These are phyloP conservation scores for Macrolepiota fuliginosa DNA, from an alignment of 768 basidiomycete species.

Conservation along the genomic window DNA sequence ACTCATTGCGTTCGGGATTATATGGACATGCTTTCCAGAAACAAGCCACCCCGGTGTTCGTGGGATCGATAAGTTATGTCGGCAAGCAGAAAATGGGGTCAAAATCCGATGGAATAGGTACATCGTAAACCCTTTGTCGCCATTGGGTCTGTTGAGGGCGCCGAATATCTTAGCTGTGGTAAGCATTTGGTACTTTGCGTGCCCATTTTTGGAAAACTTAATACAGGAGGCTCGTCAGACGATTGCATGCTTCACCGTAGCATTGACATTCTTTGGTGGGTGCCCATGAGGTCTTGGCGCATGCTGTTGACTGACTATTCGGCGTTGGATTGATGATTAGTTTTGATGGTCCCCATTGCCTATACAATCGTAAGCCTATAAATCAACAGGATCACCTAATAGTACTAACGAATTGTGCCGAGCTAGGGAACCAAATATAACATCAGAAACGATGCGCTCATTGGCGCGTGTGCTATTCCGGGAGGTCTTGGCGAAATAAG, in stretches of 20 bases:
- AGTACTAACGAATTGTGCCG: conserved; percentile 18
- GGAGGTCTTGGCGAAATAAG: conserved; percentile 59
- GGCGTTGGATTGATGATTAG: conserved; percentile 19
- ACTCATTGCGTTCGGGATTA: conserved; percentile 33
- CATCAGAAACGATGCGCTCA: conserved; percentile 53
- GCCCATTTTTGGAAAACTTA: not conserved
- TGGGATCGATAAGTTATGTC: conserved; percentile 45
- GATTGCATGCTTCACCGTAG: conserved; percentile 22
- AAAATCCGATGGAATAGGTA: conserved; percentile 25
- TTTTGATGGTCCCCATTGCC: conserved; percentile 58
- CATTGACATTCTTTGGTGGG: conserved; percentile 38
- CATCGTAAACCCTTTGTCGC: conserved; percentile 53
- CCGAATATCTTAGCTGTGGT: conserved; percentile 58
- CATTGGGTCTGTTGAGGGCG: conserved; percentile 46
- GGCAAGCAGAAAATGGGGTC: conserved; percentile 9
- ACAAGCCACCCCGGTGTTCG: conserved; percentile 59
- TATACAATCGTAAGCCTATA: conserved; percentile 56
- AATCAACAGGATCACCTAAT: not conserved
- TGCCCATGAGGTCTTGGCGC: not conserved
- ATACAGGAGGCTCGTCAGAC: conserved; percentile 13
- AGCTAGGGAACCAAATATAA: conserved; percentile 54
- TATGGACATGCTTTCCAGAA: conserved; percentile 55
- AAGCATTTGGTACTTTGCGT: conserved; percentile 21
- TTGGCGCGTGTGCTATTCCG: conserved; percentile 62
- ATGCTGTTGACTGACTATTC: too few relatives aligned